phyloP scores from a whole-genome alignment of 768 basidiomycete genomes.

The Lentinula guzmanii region DNA sequence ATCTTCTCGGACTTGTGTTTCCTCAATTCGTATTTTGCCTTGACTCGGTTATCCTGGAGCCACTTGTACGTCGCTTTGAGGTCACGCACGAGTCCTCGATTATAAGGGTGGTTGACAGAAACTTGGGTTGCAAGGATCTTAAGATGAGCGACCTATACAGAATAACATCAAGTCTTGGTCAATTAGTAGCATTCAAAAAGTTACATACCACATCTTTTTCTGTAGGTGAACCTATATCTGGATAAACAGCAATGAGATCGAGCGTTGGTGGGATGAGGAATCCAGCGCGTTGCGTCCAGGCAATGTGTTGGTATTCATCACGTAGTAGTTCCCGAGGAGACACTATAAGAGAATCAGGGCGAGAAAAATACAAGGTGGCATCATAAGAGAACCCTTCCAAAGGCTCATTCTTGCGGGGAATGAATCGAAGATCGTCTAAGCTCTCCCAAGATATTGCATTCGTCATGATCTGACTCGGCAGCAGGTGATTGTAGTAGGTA shows the following conservation, averaged over 20 bases:
- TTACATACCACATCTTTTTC: constrained; percentile 36
- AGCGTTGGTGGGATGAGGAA: constrained; percentile 22
- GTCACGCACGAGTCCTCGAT: constrained; percentile 27
- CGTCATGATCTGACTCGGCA: not conserved
- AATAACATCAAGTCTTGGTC: not conserved
- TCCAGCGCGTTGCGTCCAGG: constrained; percentile 44
- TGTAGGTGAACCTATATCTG: constrained; percentile 32
- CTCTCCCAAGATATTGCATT: constrained; percentile 18
- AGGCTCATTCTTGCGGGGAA: constrained; percentile 24
- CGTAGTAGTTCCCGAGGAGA: constrained; percentile 32
- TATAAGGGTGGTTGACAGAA: constrained; percentile 16
- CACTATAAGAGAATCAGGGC: constrained; percentile 25
- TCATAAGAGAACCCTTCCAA: not conserved
- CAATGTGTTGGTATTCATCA: constrained; percentile 30
- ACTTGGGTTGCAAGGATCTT: constrained; percentile 23
- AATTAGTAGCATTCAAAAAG: not conserved
- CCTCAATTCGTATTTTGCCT: constrained; percentile 14
- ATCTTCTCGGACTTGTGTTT: constrained; percentile 18
- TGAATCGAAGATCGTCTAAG: constrained; percentile 30
- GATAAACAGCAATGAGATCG: constrained; percentile 26
- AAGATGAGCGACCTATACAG: constrained; percentile 34
- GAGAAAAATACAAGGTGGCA: constrained; percentile 14
- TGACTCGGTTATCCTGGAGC: constrained; percentile 24
- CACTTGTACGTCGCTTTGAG: constrained; percentile 37
- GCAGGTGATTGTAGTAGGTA: not conserved